Conservation (phyloP, 169 alveolate species). For the Plasmodium gallinaceum region DNA sequence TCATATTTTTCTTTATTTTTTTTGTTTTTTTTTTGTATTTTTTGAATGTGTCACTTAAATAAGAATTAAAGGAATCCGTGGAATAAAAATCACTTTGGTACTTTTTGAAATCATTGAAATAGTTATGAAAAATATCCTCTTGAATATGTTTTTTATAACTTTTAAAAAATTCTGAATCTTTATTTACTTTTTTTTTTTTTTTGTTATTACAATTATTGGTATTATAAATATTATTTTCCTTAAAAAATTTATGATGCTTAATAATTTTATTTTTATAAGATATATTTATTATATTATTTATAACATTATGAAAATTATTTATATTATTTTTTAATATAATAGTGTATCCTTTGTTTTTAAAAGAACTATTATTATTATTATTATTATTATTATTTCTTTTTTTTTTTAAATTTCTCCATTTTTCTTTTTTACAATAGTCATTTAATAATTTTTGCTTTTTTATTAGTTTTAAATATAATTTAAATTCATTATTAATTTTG, state of each 20-base stretch:
- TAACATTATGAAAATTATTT: conserved; percentile 71
- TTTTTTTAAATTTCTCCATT: neutral
- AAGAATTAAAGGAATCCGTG: neutral
- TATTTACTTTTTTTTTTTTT: neutral
- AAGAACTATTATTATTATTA: neutral
- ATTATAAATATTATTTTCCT: conserved; percentile 1
- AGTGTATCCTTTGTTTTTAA: conserved; percentile 44
- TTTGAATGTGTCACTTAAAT: neutral
- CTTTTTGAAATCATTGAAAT: conserved; percentile 24
- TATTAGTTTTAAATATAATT: conserved; percentile 26
- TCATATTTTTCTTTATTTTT: neutral
- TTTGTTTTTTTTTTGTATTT: neutral
- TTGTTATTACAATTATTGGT: neutral
- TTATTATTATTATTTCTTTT: neutral
- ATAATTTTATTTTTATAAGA: conserved; percentile 39
- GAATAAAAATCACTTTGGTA: neutral
- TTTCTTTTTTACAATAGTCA: neutral
- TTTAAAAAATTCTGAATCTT: neutral
- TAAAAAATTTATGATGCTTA: conserved; percentile 61
- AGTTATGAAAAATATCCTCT: conserved; percentile 6
- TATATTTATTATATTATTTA: conserved; percentile 49
- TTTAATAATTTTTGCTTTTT: neutral
- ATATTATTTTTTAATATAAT: conserved; percentile 68
- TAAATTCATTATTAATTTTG: conserved; percentile 15
- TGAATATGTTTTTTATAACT: neutral